Base-by-base conservation (phyloP, 2,329 filamentous ascomycete species). In the Colletotrichum sp. region DNA sequence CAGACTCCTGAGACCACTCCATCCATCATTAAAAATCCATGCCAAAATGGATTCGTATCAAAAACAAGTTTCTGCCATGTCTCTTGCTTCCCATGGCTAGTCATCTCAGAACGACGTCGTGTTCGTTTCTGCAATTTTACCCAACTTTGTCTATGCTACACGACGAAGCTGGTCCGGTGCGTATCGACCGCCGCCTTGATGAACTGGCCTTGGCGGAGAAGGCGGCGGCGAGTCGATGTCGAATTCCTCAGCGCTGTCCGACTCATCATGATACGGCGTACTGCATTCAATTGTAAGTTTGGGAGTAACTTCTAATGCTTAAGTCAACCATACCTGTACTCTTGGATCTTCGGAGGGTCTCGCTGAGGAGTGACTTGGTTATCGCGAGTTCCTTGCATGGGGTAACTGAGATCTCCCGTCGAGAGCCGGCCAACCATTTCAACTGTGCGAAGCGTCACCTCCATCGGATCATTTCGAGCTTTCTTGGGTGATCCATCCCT, bases 181-280 rank as follows among this genome's bases (percentile, higher is more conserved):
- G 30, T 76, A 76, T 30, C 62, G 60, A 34, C 75, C 75, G 3
- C 75, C 75, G n/a, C 75, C 75, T 67, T 76, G 75, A 55, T 76
- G 75, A 24, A 76, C 57, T 12, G 75, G 75, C 24, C 72, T 75
- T 8, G 72, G 72, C 16, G 75, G 71, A 59, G 75, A 75, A 7
- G 75, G 75, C 13, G 75, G 70, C 34, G 57, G 70, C 26, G 55
- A 63, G 24, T 72, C 36, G 52, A 26, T 28, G 32, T 26, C 52
- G 13, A 60, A 6, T 21, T 26, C 49, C 8, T 59, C 70, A 13
- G 26, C 30, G 21, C 15, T 36, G 9, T 32, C 30, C 13, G 24
- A 16, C 6, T 65, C 65, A 15, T 15, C 28, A n/a, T 44, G 10
- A 15, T 21, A 52, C 10, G 10, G 32, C 6, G 26, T 32, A 21